Conservation (phyloP, 495 filamentous ascomycete genomes). For the Xylaria grammica region DNA sequence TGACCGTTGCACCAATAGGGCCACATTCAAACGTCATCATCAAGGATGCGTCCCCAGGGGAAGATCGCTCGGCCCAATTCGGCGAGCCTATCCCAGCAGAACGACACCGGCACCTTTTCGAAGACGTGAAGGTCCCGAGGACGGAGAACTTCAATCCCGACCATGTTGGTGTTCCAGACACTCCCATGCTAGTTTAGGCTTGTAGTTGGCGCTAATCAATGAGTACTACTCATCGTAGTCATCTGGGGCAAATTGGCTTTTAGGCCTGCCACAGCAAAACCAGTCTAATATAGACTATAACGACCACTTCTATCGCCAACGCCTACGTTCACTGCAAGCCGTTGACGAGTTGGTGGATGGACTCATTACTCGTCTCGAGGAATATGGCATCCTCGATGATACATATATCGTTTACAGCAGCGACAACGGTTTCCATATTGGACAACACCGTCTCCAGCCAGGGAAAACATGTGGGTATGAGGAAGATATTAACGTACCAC, state of each 20-base stretch:
- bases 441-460: slow-evolving; percentile 68
- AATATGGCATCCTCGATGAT: slow-evolving; percentile 59
- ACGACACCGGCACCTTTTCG: slow-evolving; percentile 51
- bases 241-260: slow-evolving; percentile 65
- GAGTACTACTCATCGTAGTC: slow-evolving; percentile 33
- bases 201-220: slow-evolving; percentile 19
- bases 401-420: slow-evolving; percentile 72
- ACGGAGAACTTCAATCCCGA: slow-evolving; percentile 56
- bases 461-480: slow-evolving; percentile 71
- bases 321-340: slow-evolving; percentile 65
- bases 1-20: slow-evolving; percentile 64
- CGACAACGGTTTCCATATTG: slow-evolving; percentile 75
- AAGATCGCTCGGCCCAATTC: slow-evolving; percentile 33
- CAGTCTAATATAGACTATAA: slow-evolving; percentile 62
- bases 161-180: slow-evolving; percentile 39
- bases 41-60: slow-evolving; percentile 9
- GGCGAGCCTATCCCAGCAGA: slow-evolving; percentile 53
- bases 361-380: slow-evolving; percentile 55
- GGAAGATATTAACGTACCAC: slow-evolving; percentile 70
- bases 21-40: slow-evolving; percentile 65
- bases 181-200: background rate
- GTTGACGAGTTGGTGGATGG: slow-evolving; percentile 69
- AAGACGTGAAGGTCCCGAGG: slow-evolving; percentile 50
- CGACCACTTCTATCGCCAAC: slow-evolving; percentile 67
- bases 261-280: slow-evolving; percentile 56